A percentile compares a stretch with the other conserved stretches of the same genome.
phyloP scores from a whole-genome alignment of 441 rosid species.

The Pelargonium australe region DNA sequence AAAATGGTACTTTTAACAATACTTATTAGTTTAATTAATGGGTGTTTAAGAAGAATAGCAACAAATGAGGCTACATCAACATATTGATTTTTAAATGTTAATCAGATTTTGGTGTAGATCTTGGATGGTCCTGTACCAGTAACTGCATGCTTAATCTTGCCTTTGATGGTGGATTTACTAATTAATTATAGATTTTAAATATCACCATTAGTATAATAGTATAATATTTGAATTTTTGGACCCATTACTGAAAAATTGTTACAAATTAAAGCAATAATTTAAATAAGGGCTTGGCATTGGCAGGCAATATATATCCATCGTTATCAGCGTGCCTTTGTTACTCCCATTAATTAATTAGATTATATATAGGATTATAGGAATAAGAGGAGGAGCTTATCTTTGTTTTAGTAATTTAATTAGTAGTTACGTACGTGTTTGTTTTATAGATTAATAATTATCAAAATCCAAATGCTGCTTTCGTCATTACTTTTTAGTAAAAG shows the following conservation, averaged over 20 bases:
- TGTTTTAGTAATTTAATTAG: conserved; percentile 14
- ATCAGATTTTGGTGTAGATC: conserved; percentile 6
- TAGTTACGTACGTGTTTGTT: conserved; percentile 6
- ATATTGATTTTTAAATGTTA: not conserved
- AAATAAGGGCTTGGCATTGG: not conserved
- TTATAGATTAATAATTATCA: not conserved
- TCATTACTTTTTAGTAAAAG: conserved; percentile 8
- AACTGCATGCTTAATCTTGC: not conserved
- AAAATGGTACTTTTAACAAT: not conserved
- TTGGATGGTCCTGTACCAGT: not conserved
- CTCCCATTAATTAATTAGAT: not conserved
- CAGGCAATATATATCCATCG: conserved; percentile 14
- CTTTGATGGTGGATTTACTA: conserved; percentile 18
- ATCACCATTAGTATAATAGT: not conserved
- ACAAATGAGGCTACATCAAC: conserved; percentile 6
- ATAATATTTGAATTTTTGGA: conserved; percentile 6
- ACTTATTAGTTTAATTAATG: not conserved
- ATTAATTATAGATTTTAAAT: not conserved
- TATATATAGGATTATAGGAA: not conserved
- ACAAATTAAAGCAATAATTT: not conserved
- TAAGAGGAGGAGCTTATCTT: conserved; percentile 18
- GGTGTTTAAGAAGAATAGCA: not conserved
- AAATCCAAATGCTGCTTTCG: conserved; percentile 1
- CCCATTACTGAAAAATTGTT: conserved; percentile 6
- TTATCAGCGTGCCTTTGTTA: conserved; percentile 29